Base-by-base conservation (phyloP, 768 basidiomycete genomes). In the Rhodotorula sphaerocarpa region DNA sequence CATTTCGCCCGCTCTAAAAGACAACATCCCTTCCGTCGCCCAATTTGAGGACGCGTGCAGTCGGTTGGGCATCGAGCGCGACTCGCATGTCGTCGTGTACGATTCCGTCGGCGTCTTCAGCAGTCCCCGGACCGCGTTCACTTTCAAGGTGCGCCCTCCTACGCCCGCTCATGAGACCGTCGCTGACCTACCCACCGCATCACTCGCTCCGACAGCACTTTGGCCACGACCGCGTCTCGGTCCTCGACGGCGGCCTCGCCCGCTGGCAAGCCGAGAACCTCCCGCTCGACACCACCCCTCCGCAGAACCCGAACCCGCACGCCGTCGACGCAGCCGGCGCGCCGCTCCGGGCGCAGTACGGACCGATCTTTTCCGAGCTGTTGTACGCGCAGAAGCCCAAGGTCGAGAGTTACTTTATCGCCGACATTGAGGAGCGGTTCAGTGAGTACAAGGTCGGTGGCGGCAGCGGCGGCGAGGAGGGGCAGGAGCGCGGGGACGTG, bases 81-180 rank as follows among this genome's bases (percentile, higher is more conserved):
- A 80, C 15, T 83, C 87, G 5, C 87, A 89, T 74, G 90, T 97
- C 30, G 82, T 96, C 42, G 74, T 96, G 66, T 99, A 97, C 74
- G 95, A 99, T 74, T 79, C 85, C 2, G 82, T 86, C 60, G 93
- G 95, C 16, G 78, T 96, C 23, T 96, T 97, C 79, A 90, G 88
- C 4, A 82, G 90, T 27, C 92, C 95, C 57, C 83, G 95, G 61
- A 89, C 90, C 3, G 80, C 91, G 47, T 97, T 88, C 79, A 97
- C 89, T 79, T 95, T 97, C 81, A 82, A 87, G 55, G 77, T 76
- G 57, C 28, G 66, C 11, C 30, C 44, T 48, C n/a, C 23, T n/a
- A 20, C n/a, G 20, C 23, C 44, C 20, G 43, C 27, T 21, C 34
- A 50, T 36, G n/a, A n/a, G n/a, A n/a, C n/a, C n/a, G n/a, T n/a